These are phyloP conservation scores for Apiospora sp. DNA, from an alignment of 2,329 filamentous ascomycete species.

Conservation along the genomic window DNA sequence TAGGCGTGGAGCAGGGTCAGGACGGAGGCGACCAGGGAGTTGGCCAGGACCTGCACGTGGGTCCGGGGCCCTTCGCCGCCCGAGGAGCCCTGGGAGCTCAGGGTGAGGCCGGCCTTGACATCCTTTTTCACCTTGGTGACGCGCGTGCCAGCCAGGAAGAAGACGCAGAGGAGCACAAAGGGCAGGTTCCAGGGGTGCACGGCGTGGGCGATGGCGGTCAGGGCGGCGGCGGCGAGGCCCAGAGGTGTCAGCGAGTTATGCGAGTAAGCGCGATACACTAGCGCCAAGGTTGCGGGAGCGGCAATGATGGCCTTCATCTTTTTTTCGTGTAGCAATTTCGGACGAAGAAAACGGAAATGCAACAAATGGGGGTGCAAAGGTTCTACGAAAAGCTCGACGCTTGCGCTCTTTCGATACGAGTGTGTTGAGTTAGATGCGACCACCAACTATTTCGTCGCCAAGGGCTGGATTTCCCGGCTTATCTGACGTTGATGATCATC, in stretches of 20 bases:
- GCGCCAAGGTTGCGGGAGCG: slow-evolving; percentile 62
- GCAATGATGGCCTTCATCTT: slow-evolving; percentile 67
- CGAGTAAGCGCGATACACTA: slow-evolving; percentile 73
- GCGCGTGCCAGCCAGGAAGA: slow-evolving; percentile 85
- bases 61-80: slow-evolving; percentile 86
- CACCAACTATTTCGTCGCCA: background rate
- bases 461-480: background rate
- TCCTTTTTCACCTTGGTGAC: slow-evolving; percentile 91
- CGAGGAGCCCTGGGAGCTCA: slow-evolving; percentile 74
- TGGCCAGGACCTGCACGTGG: slow-evolving; percentile 88
- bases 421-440: background rate
- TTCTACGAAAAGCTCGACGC: background rate
- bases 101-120: slow-evolving; percentile 81
- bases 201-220: slow-evolving; percentile 82
- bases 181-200: slow-evolving; percentile 94
- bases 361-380: background rate
- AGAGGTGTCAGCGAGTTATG: slow-evolving; percentile 80
- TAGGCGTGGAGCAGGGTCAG: slow-evolving; percentile 66
- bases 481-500: slow-evolving; percentile 4
- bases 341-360: background rate
- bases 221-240: slow-evolving; percentile 74
- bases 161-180: slow-evolving; percentile 82
- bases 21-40: slow-evolving; percentile 80
- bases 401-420: background rate
- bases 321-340: background rate